Evolutionary conservation across 306 rosid species (phyloP), one percentile per base, ranked within the genome.

Genomic region (Dalbergia cochinchinensis): DNA sequence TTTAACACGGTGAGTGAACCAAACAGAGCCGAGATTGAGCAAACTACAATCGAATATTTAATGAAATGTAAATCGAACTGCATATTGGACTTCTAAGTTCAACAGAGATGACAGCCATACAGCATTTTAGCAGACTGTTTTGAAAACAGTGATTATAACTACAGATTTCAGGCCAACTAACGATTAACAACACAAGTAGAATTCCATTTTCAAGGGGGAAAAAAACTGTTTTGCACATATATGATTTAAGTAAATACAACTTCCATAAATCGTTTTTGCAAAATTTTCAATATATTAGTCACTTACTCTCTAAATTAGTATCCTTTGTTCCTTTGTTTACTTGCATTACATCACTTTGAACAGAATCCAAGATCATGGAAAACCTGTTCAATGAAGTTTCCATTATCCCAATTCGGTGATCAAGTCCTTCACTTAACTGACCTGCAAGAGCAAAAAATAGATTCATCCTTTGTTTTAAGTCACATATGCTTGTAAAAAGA

Each of bases 361-460:
- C 75, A 85, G 99, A 96, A 86, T 96, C 99, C 94, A 96, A 82
- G 80, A 91, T 87, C 93, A 93, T 93, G 42, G 92, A 90, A 42
- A 93, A 89, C 89, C 91, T 90, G 81, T 78, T 91, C 77, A 96
- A 76, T 80, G 98, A 89, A 79, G 92, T 91, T 91, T 96, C 98
- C 88, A 96, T 90, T 69, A 85, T 68, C 86, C 92, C 92, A 79
- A 96, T 85, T 66, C 97, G 90, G 81, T 86, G 91, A 78, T 93
- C 97, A 53, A 92, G 86, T 86, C 91, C 98, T 87, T 91, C 99
- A 83, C 93, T 85, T 71, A 78, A 82, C 86, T 90, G 96, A 83
- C 90, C 99, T 96, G 93, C 73, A 47, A 54, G 72, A 77, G 70
- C 33, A 83, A 71, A 80, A 26, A 65, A 82, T 50, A 77, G 11